Evolutionary conservation across 257 asterid species (phyloP), one percentile per base, ranked within the genome.

Genomic region (Solanum etuberosum): DNA sequence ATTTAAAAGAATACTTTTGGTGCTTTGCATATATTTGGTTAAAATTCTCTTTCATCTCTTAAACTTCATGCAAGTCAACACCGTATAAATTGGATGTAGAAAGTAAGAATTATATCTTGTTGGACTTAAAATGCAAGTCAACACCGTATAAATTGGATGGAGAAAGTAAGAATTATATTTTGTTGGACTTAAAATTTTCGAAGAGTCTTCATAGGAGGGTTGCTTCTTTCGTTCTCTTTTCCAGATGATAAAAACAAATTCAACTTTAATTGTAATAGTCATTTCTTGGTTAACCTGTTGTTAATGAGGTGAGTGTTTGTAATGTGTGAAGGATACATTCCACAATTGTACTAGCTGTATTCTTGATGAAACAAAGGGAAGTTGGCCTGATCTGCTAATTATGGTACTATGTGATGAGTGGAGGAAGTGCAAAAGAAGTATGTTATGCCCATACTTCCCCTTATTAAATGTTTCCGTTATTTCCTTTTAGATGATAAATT

Each of bases 371-470:
- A 88, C 98, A 46, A 91, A 89, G 85, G 99, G 99, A 90, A 90
- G 94, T 85, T 97, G 99, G 99, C 88, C 93, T 89, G 99, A 97
- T 93, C 59, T 93, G 86, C 90, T 97, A 88, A 90, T 92, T 82
- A 83, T 92, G 21, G 91, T 93, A 87, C 90, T 97, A 57, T 93
- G 93, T 90, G 97, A 97, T 89, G 99, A 97, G 92, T 97, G 99
- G 99, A 95, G 94, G 91, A 95, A 95, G 90, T 97, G 99, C 94
- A 97, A 97, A 95, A 94, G 98, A 94, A 98, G 99, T 95, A 83
- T 74, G 85, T 48, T 48, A 48, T 81, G 85, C 37, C 29, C 68
- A 48, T 81, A n/a, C 59, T 11, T 76, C 51, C 7, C 42, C 37
- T 81, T 81, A 31, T 48, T 81, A 18, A 81, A 81, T 81, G 88